Evolutionary conservation across 23 red algal species (phyloP).

Genomic region (Gracilaria domingensis): DNA sequence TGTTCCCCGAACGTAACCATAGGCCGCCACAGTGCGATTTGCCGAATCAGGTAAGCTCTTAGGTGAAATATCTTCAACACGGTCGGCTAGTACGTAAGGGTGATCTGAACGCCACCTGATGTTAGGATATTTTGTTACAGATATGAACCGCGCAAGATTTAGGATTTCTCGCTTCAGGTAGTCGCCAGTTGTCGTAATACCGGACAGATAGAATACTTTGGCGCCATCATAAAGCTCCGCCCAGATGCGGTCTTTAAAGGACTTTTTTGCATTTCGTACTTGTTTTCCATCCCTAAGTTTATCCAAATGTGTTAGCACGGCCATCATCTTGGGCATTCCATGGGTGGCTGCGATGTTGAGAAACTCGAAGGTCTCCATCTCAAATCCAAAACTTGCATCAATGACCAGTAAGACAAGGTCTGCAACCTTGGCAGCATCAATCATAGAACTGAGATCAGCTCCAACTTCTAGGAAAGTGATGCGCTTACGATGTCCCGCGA

Average conservation of each 20-base stretch:
- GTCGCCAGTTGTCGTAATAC: slow-evolving; percentile 81
- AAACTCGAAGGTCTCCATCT: slow-evolving; percentile 99
- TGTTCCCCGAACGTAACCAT: slow-evolving; percentile 92
- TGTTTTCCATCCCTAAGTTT: slow-evolving; percentile 86
- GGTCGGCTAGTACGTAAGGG: slow-evolving; percentile 90
- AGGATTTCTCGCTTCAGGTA: slow-evolving; percentile 95
- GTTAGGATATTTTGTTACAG: slow-evolving; percentile 85
- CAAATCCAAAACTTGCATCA: slow-evolving; percentile 91
- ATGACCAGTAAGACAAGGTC: slow-evolving; percentile 94
- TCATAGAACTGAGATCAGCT: slow-evolving; percentile 83
- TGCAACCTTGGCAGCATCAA: slow-evolving; percentile 97
- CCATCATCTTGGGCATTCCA: slow-evolving; percentile 96
- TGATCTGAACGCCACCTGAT: slow-evolving; percentile 89
- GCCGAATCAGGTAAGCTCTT: slow-evolving; percentile 22
- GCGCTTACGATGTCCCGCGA: slow-evolving; percentile 70
- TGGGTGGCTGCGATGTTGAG: slow-evolving; percentile 89
- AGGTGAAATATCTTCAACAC: slow-evolving; percentile 89
- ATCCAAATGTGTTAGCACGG: slow-evolving; percentile 94
- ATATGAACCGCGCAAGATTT: slow-evolving; percentile 98
- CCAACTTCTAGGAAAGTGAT: slow-evolving; percentile 94
- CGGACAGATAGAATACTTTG: slow-evolving; percentile 96
- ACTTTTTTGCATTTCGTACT: slow-evolving; percentile 85
- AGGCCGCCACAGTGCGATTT: slow-evolving; percentile 84
- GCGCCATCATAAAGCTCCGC: slow-evolving; percentile 94
- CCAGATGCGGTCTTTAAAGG: slow-evolving; percentile 91